phyloP scores from a whole-genome alignment of 768 basidiomycete genomes.

The Chalciporus piperatus region DNA sequence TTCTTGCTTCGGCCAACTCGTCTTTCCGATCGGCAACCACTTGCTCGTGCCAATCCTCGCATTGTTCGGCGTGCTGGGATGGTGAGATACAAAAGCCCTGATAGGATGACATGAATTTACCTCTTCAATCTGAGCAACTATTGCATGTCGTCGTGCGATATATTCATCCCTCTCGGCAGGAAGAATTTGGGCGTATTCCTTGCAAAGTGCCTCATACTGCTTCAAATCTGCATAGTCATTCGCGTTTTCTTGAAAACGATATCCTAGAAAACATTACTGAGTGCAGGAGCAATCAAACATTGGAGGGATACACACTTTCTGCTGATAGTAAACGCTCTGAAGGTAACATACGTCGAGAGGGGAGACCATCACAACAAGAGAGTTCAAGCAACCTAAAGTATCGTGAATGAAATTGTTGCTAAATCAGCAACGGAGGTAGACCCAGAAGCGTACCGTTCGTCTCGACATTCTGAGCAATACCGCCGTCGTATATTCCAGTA shows the following conservation, averaged over 20 bases:
- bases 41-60: not conserved
- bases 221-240: not conserved
- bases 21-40: not conserved
- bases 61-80: not conserved
- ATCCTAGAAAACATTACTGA: too few species aligned
- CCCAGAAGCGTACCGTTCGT: too few species aligned
- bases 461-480: not conserved
- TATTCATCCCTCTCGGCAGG: not conserved
- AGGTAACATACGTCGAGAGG: not conserved
- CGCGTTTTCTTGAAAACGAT: too few species aligned
- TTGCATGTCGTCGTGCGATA: not conserved
- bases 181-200: not conserved
- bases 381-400: not conserved
- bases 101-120: too few species aligned
- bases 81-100: too few species aligned
- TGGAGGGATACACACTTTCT: not conserved
- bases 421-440: too few species aligned
- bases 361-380: not conserved
- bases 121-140: too few species aligned
- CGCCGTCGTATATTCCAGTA: not conserved
- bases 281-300: too few species aligned
- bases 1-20: not conserved
- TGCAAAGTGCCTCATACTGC: not conserved
- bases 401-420: not conserved
- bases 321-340: not conserved